phyloP scores from a whole-genome alignment of 148 eudicot genomes.

The Chenopodium suecicum region DNA sequence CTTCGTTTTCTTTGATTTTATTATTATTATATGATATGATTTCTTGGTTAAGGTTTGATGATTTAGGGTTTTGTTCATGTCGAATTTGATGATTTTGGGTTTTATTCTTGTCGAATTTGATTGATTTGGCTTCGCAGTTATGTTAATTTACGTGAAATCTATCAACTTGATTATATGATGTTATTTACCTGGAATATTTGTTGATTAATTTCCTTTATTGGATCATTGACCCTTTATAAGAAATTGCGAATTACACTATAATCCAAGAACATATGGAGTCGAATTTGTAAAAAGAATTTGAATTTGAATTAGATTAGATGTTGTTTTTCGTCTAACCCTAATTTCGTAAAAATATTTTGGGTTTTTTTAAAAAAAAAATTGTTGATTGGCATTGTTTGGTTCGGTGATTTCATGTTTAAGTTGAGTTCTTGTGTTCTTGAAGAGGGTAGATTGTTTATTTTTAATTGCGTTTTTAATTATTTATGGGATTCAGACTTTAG shows the following conservation, averaged over 20 bases:
- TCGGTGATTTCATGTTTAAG: not conserved
- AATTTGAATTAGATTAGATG: too few species aligned
- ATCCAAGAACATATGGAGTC: too few species aligned
- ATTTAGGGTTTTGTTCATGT: not conserved
- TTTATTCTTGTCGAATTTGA: not conserved
- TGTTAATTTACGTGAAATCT: not conserved
- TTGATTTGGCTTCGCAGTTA: not conserved
- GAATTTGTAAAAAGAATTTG: too few species aligned
- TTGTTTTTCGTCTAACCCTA: not conserved
- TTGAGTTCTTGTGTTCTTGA: slow-evolving; percentile 5
- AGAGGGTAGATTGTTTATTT: slow-evolving; percentile 3
- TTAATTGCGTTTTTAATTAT: not conserved
- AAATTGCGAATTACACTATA: too few species aligned
- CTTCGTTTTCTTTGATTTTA: not conserved
- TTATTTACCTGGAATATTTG: not conserved
- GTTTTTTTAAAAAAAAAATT: not conserved
- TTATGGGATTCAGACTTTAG: slow-evolving; percentile 25
- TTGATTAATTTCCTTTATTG: not conserved
- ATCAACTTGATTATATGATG: not conserved
- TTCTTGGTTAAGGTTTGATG: not conserved
- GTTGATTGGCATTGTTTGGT: slow-evolving; percentile 5
- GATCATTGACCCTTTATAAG: too few species aligned
- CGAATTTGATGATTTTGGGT: not conserved
- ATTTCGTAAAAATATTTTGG: not conserved
- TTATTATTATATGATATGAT: not conserved